These are phyloP conservation scores for Ceratobasidium sp. DNA, from an alignment of 1,284 basidiomycete genomes.

Conservation along the genomic window DNA sequence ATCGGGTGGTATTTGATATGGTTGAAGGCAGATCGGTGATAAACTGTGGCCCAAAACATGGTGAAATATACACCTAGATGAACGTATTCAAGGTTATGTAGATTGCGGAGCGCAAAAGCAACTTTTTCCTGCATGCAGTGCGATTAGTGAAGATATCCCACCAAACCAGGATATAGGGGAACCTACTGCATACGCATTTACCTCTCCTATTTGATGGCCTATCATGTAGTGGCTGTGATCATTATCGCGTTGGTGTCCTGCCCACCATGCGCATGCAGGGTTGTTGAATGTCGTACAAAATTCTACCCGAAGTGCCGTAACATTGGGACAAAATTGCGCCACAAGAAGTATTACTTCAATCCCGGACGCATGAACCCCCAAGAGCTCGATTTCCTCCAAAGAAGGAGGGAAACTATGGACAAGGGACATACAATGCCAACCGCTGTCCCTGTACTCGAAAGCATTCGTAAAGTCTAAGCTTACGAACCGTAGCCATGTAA, in stretches of 20 bases:
- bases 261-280: slow-evolving; percentile 2
- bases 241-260: background rate
- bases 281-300: slow-evolving; percentile 4
- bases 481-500: background rate
- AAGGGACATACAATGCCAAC: background rate
- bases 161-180: background rate
- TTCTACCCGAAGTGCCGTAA: background rate
- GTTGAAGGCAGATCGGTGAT: background rate
- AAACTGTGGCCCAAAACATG: background rate
- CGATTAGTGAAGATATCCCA: background rate
- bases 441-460: background rate
- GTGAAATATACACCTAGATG: slow-evolving; percentile 13
- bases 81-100: background rate
- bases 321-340: background rate
- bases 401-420: background rate
- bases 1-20: background rate
- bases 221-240: background rate
- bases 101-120: background rate
- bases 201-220: background rate
- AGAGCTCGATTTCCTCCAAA: background rate
- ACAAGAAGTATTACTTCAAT: background rate
- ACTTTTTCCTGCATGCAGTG: background rate
- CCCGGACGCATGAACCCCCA: background rate
- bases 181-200: background rate
- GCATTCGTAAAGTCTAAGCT: slow-evolving; percentile 3